Evolutionary conservation across 768 basidiomycete species (phyloP).

Genomic region (Lactarius tabidus): DNA sequence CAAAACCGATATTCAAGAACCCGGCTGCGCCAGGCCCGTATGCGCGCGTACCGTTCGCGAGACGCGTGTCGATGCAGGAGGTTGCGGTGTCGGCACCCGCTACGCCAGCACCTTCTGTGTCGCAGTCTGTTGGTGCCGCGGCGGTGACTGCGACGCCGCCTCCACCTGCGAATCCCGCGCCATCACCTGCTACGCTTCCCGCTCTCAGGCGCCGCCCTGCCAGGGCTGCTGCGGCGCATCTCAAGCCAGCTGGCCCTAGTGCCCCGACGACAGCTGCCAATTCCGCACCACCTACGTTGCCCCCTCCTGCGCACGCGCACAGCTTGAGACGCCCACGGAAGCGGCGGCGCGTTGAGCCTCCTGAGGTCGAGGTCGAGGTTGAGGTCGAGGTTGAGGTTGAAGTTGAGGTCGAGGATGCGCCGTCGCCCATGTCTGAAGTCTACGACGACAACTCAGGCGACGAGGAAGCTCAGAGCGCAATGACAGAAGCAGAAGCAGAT

Average conservation of each 20-base stretch:
- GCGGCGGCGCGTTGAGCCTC: conserved; percentile 9
- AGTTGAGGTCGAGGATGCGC: too few relatives aligned
- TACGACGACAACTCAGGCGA: conserved; percentile 11
- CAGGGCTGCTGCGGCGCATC: conserved; percentile 13
- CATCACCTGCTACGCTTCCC: background rate
- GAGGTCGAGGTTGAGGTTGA: too few relatives aligned
- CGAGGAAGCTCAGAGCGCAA: background rate
- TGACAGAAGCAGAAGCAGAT: conserved; percentile 13
- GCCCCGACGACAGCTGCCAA: background rate
- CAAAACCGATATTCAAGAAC: conserved; percentile 21
- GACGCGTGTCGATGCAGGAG: conserved; percentile 3
- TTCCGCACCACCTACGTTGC: background rate
- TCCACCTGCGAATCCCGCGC: background rate
- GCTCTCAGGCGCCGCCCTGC: conserved; percentile 8
- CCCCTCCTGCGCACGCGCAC: background rate
- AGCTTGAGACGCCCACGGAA: conserved; percentile 6
- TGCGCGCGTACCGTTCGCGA: conserved; percentile 14
- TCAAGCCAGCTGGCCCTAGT: background rate
- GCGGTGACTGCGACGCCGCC: background rate
- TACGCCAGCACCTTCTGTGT: background rate
- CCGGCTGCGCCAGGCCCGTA: conserved; percentile 13
- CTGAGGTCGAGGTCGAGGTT: too few relatives aligned
- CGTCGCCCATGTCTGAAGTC: conserved; percentile 19
- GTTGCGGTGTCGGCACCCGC: background rate
- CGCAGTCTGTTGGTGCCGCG: background rate